Base-by-base conservation (phyloP, 768 basidiomycete genomes). In the Lactarius tabidus region DNA sequence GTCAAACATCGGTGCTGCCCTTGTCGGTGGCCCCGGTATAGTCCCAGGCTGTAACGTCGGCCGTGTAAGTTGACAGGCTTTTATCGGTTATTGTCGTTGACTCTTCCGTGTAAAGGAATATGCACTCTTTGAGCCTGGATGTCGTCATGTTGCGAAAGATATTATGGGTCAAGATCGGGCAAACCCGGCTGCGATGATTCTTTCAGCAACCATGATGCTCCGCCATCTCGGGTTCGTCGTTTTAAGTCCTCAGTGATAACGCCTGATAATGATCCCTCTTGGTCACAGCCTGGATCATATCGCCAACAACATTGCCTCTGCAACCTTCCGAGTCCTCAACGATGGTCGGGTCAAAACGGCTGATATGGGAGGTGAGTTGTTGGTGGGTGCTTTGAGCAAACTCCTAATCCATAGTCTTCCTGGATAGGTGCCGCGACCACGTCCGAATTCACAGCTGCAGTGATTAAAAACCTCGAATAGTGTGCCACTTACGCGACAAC, bases 11-110 rank as follows among this genome's bases (percentile, higher is more conserved):
- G 96, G 97, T 72, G 95, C 97, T 66, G 97, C 96, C 26, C 89
- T 99, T 26, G 96, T 99, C 45, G 97, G 97, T 73, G 97, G 97
- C 45, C 97, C 96, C 43, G 97, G 97, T 73, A 87, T 98, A 71
- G 96, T 98, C 28, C 95, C 97, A 10, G 97, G 97, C 20, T 96
- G 95, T 81, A 98, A 98, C 77, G 90, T 99, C 71, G 97, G 97
- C 72, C 84, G 93, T 62, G 93, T 93, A 71, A 69, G 79, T 45
- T 36, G 45, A 60, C n/a, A 10, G 29, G 15, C 35, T 23, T 45
- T 39, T 15, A 7, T 4, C 3, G 8, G 6, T 28, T 55, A 53
- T 31, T 53, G 2, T 55, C 59, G 39, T 43, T 60, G 18, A 36
- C 52, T 41, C 29, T 6, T 35, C 39, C 36, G 18, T 38, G 23